A percentile compares a stretch with the other conserved stretches of the same genome.
Conservation (phyloP, 306 rosid genomes). For the Coriaria nepalensis region DNA sequence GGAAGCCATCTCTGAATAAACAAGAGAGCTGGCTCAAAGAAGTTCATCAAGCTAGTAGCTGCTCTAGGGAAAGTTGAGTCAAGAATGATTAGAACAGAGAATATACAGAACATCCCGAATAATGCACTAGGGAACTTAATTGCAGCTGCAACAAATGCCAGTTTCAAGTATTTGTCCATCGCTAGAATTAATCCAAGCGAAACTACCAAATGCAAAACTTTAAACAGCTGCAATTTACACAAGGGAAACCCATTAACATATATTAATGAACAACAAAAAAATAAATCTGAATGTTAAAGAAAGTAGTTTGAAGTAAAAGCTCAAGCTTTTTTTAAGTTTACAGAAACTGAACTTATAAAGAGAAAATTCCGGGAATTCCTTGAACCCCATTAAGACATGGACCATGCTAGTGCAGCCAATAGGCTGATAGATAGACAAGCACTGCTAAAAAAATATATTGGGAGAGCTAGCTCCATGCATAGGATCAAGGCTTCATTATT, state of each 20-base stretch:
- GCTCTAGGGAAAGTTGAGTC: constrained; percentile 58
- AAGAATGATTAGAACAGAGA: constrained; percentile 48
- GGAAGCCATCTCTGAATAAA: constrained; percentile 97
- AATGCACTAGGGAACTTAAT: constrained; percentile 88
- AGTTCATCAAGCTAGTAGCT: constrained; percentile 48
- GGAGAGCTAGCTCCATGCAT: too few relatives aligned
- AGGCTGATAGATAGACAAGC: too few relatives aligned
- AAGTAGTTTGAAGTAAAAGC: too few relatives aligned
- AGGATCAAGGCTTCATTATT: too few relatives aligned
- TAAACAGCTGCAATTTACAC: constrained; percentile 33
- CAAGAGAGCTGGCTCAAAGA: constrained; percentile 74
- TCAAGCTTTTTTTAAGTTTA: too few relatives aligned
- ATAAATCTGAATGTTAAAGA: neutral
- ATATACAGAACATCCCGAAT: constrained; percentile 94
- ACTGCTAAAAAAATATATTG: too few relatives aligned
- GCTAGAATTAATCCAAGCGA: constrained; percentile 68
- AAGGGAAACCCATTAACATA: neutral
- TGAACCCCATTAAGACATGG: too few relatives aligned
- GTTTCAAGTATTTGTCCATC: constrained; percentile 43
- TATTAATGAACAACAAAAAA: neutral
- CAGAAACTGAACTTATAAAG: too few relatives aligned
- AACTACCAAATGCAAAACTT: constrained; percentile 42
- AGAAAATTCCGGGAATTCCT: too few relatives aligned
- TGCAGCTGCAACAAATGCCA: constrained; percentile 58
- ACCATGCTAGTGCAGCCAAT: too few relatives aligned